Conservation (phyloP, 805 yeast genomes). For the Candida adriatica region DNA sequence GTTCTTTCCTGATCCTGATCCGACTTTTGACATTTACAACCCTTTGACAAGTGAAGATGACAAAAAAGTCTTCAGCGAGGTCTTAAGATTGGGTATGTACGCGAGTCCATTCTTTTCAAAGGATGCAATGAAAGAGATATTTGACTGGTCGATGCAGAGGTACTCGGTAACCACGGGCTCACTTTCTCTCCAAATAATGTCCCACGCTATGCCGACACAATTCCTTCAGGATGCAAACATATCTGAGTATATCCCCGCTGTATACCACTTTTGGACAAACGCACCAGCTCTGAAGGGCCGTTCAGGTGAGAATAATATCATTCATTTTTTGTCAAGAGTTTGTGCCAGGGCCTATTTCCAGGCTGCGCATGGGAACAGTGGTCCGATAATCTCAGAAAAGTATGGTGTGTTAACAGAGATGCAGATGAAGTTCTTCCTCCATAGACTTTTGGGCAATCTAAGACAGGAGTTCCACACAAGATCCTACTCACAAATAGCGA, state of each 20-base stretch:
- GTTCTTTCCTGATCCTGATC: conserved; percentile 40
- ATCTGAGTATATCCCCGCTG: conserved; percentile 52
- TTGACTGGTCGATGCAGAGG: conserved; percentile 43
- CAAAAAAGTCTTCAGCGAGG: conserved; percentile 38
- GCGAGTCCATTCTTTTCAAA: conserved; percentile 50
- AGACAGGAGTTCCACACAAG: conserved; percentile 28
- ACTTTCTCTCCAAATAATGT: conserved; percentile 43
- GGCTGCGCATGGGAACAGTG: conserved; percentile 25
- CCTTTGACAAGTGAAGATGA: conserved; percentile 29
- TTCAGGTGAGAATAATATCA: conserved; percentile 54
- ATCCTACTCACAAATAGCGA: conserved; percentile 35
- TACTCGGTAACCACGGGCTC: conserved; percentile 49
- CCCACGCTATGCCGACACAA: conserved; percentile 44
- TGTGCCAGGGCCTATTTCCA: conserved; percentile 40
- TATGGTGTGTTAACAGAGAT: conserved; percentile 58
- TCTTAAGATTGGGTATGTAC: conserved; percentile 45
- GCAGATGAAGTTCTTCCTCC: conserved; percentile 57
- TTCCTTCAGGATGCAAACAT: conserved; percentile 32
- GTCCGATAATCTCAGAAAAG: conserved; percentile 32
- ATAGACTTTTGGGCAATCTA: conserved; percentile 39
- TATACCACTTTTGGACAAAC: conserved; percentile 69
- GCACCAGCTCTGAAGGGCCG: conserved; percentile 32
- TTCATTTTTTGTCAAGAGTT: conserved; percentile 58
- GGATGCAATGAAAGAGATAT: conserved; percentile 39
- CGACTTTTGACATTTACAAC: conserved; percentile 36